Base-by-base conservation (phyloP, 768 basidiomycete genomes). In the Collybiopsis luxurians region DNA sequence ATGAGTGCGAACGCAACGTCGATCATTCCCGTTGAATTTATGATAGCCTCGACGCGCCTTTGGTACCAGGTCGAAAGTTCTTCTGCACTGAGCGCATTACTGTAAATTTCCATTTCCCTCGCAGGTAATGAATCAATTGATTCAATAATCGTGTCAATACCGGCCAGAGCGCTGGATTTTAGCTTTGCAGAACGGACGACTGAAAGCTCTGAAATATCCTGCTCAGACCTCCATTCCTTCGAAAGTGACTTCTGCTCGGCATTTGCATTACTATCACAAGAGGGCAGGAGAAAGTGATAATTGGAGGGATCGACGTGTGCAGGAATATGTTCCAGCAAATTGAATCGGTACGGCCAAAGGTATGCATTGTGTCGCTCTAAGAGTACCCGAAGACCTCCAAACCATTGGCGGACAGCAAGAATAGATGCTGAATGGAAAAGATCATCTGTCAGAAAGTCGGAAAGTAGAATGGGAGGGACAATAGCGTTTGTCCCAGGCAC, bases 41-140 rank as follows among this genome's bases (percentile, higher is more conserved):
- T 80, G 58, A 93, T 79, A 13, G 64, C 59, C 39, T 86, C 74
- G 24, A 92, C 84, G 30, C 86, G 86, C 3, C 58, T 63, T 62
- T 73, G 79, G 73, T 97, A 98, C 95, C 95, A 98, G 24, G 66
- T 53, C 4, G 83, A 73, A 6, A 98, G 75, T 28, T 84, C 79
- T 11, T 73, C 71, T 0, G 76, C 70, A 2, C 80, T 66, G 21
- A 86, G 68, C 1, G 77, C 78, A 24, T 39, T 26, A 24, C 3
- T 36, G 9, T 39, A 5, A 15, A 55, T 38, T 31, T 56, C 47
- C 28, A 56, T 48, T 53, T 19, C 56, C n/a, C n/a, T n/a, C 7
- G 42, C 17, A 26, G 54, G 17, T 9, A 19, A n/a, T 7, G 39
- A 15, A 17, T 21, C 17, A n/a, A 27, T 13, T 2, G 45, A 17